Evolutionary conservation across 495 filamentous ascomycete genomes (phyloP).

Genomic region (Paragyromitra xinjiangensis): DNA sequence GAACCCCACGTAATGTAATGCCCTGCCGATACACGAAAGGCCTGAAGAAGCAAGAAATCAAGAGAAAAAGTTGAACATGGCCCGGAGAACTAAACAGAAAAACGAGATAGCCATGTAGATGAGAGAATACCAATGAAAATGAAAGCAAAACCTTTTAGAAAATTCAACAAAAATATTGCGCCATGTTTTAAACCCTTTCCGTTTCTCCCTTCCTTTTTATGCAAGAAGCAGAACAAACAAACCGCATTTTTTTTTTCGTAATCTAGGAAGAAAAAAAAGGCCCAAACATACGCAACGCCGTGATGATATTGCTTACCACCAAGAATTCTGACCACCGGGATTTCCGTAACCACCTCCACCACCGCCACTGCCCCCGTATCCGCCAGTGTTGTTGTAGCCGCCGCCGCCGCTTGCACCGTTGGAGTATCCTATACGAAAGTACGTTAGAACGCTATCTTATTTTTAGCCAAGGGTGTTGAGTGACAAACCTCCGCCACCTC

Average conservation of each 20-base stretch:
- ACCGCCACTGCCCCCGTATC: constrained; percentile 60
- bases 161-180: constrained; percentile 62
- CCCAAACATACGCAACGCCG: constrained; percentile 56
- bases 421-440: constrained; percentile 55
- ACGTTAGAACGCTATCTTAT: constrained; percentile 23
- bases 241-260: constrained; percentile 55
- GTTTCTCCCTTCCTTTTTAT: constrained; percentile 57
- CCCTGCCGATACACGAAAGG: constrained; percentile 52
- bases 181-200: constrained; percentile 58
- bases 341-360: constrained; percentile 80
- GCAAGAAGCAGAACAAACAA: constrained; percentile 58
- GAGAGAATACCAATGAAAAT: constrained; percentile 62
- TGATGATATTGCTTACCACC: constrained; percentile 78
- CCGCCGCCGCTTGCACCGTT: constrained; percentile 48
- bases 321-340: constrained; percentile 85
- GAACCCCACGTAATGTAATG: constrained; percentile 53
- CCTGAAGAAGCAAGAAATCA: constrained; percentile 56
- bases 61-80: constrained; percentile 56
- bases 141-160: constrained; percentile 65
- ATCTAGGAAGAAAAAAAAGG: constrained; percentile 46
- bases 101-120: constrained; percentile 56
- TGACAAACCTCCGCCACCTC: constrained; percentile 58
- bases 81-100: constrained; percentile 49
- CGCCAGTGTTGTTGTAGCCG: constrained; percentile 57
- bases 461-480: background rate